Evolutionary conservation across 208 protist genomes (phyloP), one percentile per base, ranked within the genome.

Genomic region (Wallacemonas sp.): DNA sequence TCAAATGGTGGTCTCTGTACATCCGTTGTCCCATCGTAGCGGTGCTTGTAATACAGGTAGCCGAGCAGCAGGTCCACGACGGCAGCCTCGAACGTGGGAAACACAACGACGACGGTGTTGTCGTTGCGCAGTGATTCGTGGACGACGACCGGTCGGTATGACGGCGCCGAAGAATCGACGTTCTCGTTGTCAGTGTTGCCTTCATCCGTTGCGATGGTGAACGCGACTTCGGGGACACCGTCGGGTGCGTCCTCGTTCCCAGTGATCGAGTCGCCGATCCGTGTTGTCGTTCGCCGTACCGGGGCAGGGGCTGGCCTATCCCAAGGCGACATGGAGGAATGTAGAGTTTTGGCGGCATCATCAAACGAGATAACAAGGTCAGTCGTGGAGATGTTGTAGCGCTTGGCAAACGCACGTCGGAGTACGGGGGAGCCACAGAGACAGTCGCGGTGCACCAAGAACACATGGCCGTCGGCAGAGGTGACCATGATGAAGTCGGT

Each of bases 1-100:
- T 74, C 39, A 50, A 96, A 94, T 12, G 62, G 48, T 17, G 84
- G 83, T 21, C 91, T 79, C 22, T 64, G 38, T 27, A 81, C 80
- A 10, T 44, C 55, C 26, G 71, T 53, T 3, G 55, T 63, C n/a
- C 85, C 72, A 12, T 93, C 90, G 46, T 94, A 94, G 22, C 73
- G 65, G 50, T 87, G 75, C 59, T 96, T 96, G 73, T 90, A 93
- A 67, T 95, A 87, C 22, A 94, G 61, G 62, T 96, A 96, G 37
- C 78, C 71, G 26, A 96, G 57, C 2, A 93, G 44, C 32, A 76
- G 72, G 21, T 94, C 83, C 12, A 96, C 68, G 26, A 78, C 69
- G 26, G 62, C 45, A 15, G 79, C 68, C n/a, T 54, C 34, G 15
- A 81, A 41, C 15, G 45, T 65, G 1, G 85, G 85, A 61, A 96